Evolutionary conservation across 805 yeast species (phyloP).

Genomic region (Hanseniaspora lachancei): DNA sequence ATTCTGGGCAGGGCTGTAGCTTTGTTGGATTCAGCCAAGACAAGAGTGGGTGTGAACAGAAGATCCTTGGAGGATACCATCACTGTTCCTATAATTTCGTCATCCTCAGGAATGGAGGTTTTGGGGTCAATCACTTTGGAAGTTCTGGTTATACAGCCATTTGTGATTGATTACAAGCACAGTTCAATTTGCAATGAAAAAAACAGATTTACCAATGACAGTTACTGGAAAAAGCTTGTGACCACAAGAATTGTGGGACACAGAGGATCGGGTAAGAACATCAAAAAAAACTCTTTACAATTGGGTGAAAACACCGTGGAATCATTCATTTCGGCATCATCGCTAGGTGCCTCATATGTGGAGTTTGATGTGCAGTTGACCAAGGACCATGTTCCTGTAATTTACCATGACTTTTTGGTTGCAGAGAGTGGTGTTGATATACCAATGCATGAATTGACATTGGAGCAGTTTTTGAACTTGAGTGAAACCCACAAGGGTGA

Average conservation of each 20-base stretch:
- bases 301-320: conserved; percentile 92
- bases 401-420: conserved; percentile 86
- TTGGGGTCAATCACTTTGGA: conserved; percentile 72
- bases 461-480: conserved; percentile 68
- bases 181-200: conserved; percentile 17
- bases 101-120: conserved; percentile 48
- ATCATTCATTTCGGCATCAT: conserved; percentile 90
- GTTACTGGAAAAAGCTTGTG: conserved; percentile 84
- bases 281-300: conserved; percentile 63
- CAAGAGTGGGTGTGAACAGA: conserved; percentile 55
- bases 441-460: conserved; percentile 85
- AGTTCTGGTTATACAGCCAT: conserved; percentile 56
- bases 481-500: conserved; percentile 19
- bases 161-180: conserved; percentile 24
- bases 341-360: conserved; percentile 89
- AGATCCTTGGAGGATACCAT: conserved; percentile 52
- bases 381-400: conserved; percentile 80
- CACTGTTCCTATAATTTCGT: conserved; percentile 65
- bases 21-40: conserved; percentile 43
- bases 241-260: conserved; percentile 91
- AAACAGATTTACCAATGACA: conserved; percentile 38
- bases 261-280: conserved; percentile 86
- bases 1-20: conserved; percentile 80
- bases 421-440: conserved; percentile 93
- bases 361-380: conserved; percentile 95